Percentiles rank a stretch among this genome's conserved stretches.
Evolutionary conservation across 345 rosid genomes (phyloP).

Genomic region (Conringia planisiliqua): DNA sequence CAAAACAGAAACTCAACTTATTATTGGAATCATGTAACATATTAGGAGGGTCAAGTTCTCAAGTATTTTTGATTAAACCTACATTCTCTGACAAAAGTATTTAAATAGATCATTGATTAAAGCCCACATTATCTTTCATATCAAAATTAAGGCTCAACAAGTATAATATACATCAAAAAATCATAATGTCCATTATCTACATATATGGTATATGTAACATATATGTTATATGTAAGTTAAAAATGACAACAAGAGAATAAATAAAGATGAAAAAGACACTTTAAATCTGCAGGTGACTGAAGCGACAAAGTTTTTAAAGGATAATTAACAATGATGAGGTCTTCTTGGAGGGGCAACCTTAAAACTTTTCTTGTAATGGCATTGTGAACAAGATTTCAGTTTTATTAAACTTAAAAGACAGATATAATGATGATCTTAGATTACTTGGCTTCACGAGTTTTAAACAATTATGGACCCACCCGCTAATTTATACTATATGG

Average conservation of each 20-base stretch:
- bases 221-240: neutral
- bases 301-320: conserved; percentile 1
- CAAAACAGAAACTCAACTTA: neutral
- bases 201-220: neutral
- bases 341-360: conserved; percentile 29
- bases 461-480: conserved; percentile 32
- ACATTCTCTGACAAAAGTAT: neutral
- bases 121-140: neutral
- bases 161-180: neutral
- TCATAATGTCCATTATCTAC: neutral
- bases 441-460: conserved; percentile 34
- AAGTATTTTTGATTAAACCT: neutral
- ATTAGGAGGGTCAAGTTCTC: neutral
- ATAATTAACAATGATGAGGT: conserved; percentile 26
- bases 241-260: neutral
- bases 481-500: neutral
- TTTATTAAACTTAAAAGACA: conserved; percentile 22
- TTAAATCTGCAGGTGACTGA: conserved; percentile 19
- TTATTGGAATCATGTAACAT: neutral
- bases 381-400: conserved; percentile 9
- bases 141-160: neutral
- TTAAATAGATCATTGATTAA: neutral
- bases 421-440: conserved; percentile 17
- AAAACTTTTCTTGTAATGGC: conserved; percentile 31
- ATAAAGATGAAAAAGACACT: neutral